Percentiles rank a stretch among this genome's conserved stretches.
phyloP scores from a whole-genome alignment of 495 filamentous ascomycete species.

The Penicillium chermesinum region DNA sequence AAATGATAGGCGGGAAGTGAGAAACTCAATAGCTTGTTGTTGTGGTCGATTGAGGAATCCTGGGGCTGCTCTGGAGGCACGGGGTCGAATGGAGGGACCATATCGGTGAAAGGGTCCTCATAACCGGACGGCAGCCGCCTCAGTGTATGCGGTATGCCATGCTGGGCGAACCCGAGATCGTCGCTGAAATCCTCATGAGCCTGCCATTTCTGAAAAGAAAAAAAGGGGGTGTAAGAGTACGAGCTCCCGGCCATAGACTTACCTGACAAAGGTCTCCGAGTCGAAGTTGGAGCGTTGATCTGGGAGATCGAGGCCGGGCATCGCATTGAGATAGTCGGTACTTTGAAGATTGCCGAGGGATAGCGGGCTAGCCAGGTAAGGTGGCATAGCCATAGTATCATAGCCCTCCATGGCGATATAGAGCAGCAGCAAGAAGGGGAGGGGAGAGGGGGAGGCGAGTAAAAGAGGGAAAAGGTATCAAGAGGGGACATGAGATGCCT shows the following conservation, averaged over 20 bases:
- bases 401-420: constrained; percentile 55
- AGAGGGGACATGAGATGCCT: constrained; percentile 17
- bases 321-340: constrained; percentile 47
- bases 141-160: constrained; percentile 28
- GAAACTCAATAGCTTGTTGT: constrained; percentile 79
- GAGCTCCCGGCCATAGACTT: constrained; percentile 14
- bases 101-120: constrained; percentile 62
- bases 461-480: constrained; percentile 10
- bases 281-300: constrained; percentile 56
- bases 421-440: constrained; percentile 7
- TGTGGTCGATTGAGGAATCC: constrained; percentile 55
- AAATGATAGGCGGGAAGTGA: constrained; percentile 63
- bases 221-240: neutral
- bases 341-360: constrained; percentile 48
- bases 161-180: constrained; percentile 38
- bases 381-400: constrained; percentile 57
- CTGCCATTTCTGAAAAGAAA: neutral
- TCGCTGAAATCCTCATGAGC: constrained; percentile 26
- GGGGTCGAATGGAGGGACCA: constrained; percentile 50
- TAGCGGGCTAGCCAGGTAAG: constrained; percentile 53
- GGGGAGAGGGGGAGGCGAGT: constrained; percentile 15
- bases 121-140: constrained; percentile 50
- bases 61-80: constrained; percentile 33
- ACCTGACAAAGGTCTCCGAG: constrained; percentile 56
- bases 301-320: constrained; percentile 50